These are phyloP conservation scores for Aspergillus steynii DNA, from an alignment of 495 filamentous ascomycete genomes.

Conservation along the genomic window DNA sequence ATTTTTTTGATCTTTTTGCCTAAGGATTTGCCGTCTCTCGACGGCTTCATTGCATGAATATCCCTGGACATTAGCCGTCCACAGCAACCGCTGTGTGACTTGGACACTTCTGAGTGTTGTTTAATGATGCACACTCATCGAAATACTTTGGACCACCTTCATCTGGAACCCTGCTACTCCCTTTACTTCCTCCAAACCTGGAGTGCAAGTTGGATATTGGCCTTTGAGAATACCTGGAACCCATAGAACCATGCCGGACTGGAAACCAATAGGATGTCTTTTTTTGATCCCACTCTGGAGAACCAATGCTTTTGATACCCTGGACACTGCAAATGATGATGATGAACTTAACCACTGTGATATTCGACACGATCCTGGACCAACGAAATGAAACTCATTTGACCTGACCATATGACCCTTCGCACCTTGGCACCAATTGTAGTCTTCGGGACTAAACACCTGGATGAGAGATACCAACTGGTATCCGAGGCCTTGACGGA, in stretches of 20 bases:
- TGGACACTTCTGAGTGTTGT: constrained; percentile 45
- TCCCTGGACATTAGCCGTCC: constrained; percentile 16
- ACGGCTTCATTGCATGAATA: constrained; percentile 31
- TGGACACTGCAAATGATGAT: constrained; percentile 1
- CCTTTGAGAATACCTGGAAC: neutral
- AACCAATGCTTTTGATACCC: neutral
- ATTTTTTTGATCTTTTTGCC: constrained; percentile 10
- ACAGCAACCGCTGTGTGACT: constrained; percentile 38
- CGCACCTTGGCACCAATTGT: constrained; percentile 5
- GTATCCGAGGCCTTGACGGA: neutral
- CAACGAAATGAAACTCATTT: neutral
- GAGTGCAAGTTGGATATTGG: neutral
- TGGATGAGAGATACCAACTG: constrained; percentile 2
- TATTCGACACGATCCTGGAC: neutral
- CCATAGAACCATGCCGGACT: constrained; percentile 1
- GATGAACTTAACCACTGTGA: neutral
- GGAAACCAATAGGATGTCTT: neutral
- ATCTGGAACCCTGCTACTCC: neutral
- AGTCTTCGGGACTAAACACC: constrained; percentile 6
- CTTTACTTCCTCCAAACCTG: constrained; percentile 3
- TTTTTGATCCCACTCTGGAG: neutral
- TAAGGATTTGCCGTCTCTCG: constrained; percentile 23
- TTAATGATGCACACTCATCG: constrained; percentile 10
- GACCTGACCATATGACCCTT: neutral
- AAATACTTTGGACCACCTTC: neutral